A percentile compares a stretch with the other conserved stretches of the same genome.
Conservation (phyloP, 129 eudicot genomes). For the Tanacetum coccineum region DNA sequence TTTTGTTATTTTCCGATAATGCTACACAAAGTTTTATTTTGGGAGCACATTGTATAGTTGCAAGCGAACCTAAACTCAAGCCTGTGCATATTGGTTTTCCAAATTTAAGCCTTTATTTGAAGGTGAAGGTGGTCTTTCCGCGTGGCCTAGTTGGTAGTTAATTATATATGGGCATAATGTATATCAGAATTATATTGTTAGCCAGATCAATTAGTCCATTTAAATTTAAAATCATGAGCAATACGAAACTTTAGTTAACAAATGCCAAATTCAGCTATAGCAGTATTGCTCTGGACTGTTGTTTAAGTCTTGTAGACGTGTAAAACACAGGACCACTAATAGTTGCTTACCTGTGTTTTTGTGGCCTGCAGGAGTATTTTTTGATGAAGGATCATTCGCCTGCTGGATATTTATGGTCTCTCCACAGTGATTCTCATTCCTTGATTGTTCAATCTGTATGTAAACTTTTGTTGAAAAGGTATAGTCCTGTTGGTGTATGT, state of each 20-base stretch:
- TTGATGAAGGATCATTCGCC: conserved; percentile 43
- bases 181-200: not conserved
- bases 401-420: conserved; percentile 28
- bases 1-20: not conserved
- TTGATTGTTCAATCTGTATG: conserved; percentile 61
- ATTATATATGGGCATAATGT: not conserved
- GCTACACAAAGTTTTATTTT: not conserved
- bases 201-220: not conserved
- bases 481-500: conserved; percentile 31
- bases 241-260: too few relatives aligned
- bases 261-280: too few relatives aligned
- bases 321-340: not conserved
- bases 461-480: conserved; percentile 34
- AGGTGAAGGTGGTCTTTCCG: too few relatives aligned
- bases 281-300: not conserved
- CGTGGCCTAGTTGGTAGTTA: not conserved
- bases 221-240: not conserved
- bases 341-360: not conserved
- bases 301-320: not conserved
- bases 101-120: not conserved
- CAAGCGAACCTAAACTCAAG: not conserved
- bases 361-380: conserved; percentile 27
- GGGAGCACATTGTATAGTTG: not conserved
- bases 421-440: conserved; percentile 36
- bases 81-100: not conserved